Conservation (phyloP, 179 eudicot species). For the Drosera spatulata region DNA sequence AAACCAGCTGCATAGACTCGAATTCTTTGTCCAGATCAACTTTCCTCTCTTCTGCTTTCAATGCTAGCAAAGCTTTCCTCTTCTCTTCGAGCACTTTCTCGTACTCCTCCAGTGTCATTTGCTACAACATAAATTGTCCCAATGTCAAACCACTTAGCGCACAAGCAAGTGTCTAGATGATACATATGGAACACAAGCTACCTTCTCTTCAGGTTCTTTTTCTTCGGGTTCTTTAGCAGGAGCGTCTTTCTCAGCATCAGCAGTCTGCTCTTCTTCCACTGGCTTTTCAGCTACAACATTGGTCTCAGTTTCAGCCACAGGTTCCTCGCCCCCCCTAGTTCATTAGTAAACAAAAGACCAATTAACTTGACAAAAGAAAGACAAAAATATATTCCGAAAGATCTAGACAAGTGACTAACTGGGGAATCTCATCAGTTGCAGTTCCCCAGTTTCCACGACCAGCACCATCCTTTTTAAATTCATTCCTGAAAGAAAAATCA, state of each 20-base stretch:
- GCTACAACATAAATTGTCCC: slow-evolving; percentile 17
- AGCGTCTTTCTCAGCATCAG: slow-evolving; percentile 51
- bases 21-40: slow-evolving; percentile 57
- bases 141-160: neutral
- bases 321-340: slow-evolving; percentile 49
- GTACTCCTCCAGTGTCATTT: slow-evolving; percentile 91
- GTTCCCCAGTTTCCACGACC: slow-evolving; percentile 99
- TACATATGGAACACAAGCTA: neutral
- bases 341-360: neutral
- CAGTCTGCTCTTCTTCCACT: slow-evolving; percentile 41
- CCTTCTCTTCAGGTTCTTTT: slow-evolving; percentile 76
- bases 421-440: slow-evolving; percentile 57
- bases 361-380: neutral
- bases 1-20: slow-evolving; percentile 60
- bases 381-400: neutral
- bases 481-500: slow-evolving; percentile 30
- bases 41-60: slow-evolving; percentile 72
- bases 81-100: slow-evolving; percentile 82
- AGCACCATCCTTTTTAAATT: slow-evolving; percentile 80
- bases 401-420: slow-evolving; percentile 23
- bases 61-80: slow-evolving; percentile 58
- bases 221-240: slow-evolving; percentile 48
- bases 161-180: neutral
- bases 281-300: slow-evolving; percentile 41
- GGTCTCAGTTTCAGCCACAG: slow-evolving; percentile 50